Percentiles rank a stretch among this genome's conserved stretches.
Evolutionary conservation across 371 early-diverging fungal species (phyloP).

Genomic region (Mucor circinelloides): DNA sequence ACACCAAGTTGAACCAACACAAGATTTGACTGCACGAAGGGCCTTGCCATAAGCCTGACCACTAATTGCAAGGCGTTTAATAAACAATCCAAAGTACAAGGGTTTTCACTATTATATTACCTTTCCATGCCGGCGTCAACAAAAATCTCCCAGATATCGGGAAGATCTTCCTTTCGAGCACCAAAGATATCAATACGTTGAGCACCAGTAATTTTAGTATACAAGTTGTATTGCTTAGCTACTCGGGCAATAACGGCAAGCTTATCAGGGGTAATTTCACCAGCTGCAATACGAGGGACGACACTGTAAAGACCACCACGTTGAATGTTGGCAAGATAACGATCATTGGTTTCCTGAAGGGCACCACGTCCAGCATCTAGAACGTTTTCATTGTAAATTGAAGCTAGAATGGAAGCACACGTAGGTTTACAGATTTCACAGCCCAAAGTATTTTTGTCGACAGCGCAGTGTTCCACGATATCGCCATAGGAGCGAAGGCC

Average conservation of each 20-base stretch:
- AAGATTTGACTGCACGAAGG: slow-evolving; percentile 73
- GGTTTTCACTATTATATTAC: slow-evolving; percentile 23
- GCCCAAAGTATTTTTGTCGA: slow-evolving; percentile 32
- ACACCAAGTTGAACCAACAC: slow-evolving; percentile 73
- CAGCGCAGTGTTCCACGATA: slow-evolving; percentile 48
- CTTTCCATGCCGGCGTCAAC: slow-evolving; percentile 67
- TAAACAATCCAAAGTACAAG: slow-evolving; percentile 35
- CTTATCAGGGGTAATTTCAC: slow-evolving; percentile 71
- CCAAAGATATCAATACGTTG: slow-evolving; percentile 72
- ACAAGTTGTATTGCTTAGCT: slow-evolving; percentile 64
- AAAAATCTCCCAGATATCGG: slow-evolving; percentile 66
- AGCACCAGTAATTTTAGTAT: slow-evolving; percentile 71
- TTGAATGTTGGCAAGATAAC: slow-evolving; percentile 74
- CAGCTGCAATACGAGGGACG: slow-evolving; percentile 69
- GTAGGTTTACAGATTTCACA: slow-evolving; percentile 71
- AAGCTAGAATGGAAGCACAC: slow-evolving; percentile 69
- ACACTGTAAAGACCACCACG: slow-evolving; percentile 72
- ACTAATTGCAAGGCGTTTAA: slow-evolving; percentile 22
- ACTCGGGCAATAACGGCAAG: slow-evolving; percentile 59
- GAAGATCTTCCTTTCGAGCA: slow-evolving; percentile 64
- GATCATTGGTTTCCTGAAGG: slow-evolving; percentile 74
- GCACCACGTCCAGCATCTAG: slow-evolving; percentile 46
- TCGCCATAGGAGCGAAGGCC: slow-evolving; percentile 53
- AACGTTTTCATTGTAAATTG: slow-evolving; percentile 67
- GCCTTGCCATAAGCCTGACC: slow-evolving; percentile 77